A percentile compares a stretch with the other conserved stretches of the same genome.
Evolutionary conservation across 345 rosid genomes (phyloP).

Genomic region (Populus nigra): DNA sequence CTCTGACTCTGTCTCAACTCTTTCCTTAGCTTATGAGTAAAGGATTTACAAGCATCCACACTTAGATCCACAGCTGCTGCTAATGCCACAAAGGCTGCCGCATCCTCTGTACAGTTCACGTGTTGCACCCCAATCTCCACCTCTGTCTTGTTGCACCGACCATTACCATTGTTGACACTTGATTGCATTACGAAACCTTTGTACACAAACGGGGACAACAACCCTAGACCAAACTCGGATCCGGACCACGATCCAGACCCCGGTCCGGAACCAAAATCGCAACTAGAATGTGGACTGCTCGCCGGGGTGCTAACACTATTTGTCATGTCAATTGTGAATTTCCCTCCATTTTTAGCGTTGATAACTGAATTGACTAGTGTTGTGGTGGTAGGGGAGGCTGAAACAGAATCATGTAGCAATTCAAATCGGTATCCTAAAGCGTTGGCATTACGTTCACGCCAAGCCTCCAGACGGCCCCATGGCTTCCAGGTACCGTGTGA

Average conservation of each 20-base stretch:
- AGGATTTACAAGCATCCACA: constrained; percentile 80
- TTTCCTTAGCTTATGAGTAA: constrained; percentile 81
- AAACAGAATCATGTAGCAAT: constrained; percentile 58
- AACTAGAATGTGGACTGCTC: constrained; percentile 76
- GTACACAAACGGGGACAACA: constrained; percentile 23
- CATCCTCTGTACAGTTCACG: constrained; percentile 97
- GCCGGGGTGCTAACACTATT: constrained; percentile 50
- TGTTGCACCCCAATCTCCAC: constrained; percentile 87
- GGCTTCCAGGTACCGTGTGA: constrained; percentile 83
- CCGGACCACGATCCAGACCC: constrained; percentile 60
- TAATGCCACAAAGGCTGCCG: constrained; percentile 85
- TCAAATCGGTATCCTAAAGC: constrained; percentile 76
- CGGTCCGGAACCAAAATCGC: constrained; percentile 63
- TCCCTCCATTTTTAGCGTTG: constrained; percentile 71
- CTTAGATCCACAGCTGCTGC: constrained; percentile 97
- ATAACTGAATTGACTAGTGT: constrained; percentile 43
- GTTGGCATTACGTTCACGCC: constrained; percentile 66
- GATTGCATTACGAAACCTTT: constrained; percentile 92
- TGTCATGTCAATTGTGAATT: constrained; percentile 66
- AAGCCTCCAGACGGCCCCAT: constrained; percentile 92
- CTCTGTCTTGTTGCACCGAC: constrained; percentile 52
- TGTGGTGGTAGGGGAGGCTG: constrained; percentile 29
- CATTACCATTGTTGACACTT: constrained; percentile 54
- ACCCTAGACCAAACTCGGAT: constrained; percentile 49
- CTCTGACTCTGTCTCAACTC: constrained; percentile 68